Base-by-base conservation (phyloP, 805 yeast species). In the Deakozyma indianensis region DNA sequence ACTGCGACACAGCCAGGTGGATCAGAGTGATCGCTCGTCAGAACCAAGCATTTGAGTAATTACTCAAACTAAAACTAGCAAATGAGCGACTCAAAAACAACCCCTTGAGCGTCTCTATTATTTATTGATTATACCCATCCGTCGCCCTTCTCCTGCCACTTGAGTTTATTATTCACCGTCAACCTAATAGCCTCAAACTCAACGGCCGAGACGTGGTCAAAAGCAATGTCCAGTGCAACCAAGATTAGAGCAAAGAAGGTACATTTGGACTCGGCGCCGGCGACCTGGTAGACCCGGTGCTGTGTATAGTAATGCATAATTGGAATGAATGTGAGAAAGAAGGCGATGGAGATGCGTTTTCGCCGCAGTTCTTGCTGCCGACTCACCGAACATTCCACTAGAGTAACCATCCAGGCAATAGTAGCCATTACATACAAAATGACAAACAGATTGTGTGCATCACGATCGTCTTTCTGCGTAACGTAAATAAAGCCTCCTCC, bases 271-370 rank as follows among this genome's bases (percentile, higher is more conserved):
- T 32, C 38, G 18, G 38, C 38, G 7, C 38, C 38, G 38, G 18
- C 18, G 7, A 32, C 38, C 18, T 32, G 38, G 18, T 32, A 32
- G 5, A 32, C 38, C 38, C 16, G 9, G 18, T 32, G 38, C 38
- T 32, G 38, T 7, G 38, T 32, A n/a, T 32, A 32, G 18, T 32
- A 32, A n/a, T 32, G 38, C 38, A 32, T 32, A n/a, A 32, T 32
- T 7, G 18, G 38, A n/a, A 32, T n/a, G 18, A 32, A 32, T 5
- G 18, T 9, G 18, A 32, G 5, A 7, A 32, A 7, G 5, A 32
- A 14, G 7, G 38, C 38, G 18, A 32, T 9, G 38, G 18, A 7
- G 11, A 32, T 32, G 11, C 38, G 11, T 20, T 32, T 32, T n/a
- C 38, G 38, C 5, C 38, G 38, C 18, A 14, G 38, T 20, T n/a